A percentile compares a stretch with the other conserved stretches of the same genome.
Conservation (phyloP, 164 flowering plant species). For the Annona cherimola region DNA sequence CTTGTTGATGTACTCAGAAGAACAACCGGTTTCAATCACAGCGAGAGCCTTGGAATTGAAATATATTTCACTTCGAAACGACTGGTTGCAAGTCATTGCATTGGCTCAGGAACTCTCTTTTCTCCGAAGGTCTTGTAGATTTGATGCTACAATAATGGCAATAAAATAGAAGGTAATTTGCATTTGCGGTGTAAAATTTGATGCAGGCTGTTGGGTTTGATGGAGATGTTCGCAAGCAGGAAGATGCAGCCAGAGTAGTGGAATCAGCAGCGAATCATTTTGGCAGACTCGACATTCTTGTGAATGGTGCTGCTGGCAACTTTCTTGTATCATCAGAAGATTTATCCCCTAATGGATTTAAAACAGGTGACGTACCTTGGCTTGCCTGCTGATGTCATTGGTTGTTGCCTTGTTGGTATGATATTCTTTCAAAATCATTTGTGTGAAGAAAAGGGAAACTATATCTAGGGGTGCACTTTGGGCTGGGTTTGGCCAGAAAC, state of each 20-base stretch:
- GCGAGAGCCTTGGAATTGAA: too few species aligned
- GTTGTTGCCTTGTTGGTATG: not conserved
- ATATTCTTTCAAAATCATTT: not conserved
- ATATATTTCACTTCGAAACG: too few species aligned
- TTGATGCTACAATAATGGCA: not conserved
- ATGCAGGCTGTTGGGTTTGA: slow-evolving; percentile 74
- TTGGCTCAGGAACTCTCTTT: too few species aligned
- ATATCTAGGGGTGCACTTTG: too few species aligned
- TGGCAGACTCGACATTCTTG: slow-evolving; percentile 84
- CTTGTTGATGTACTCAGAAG: too few species aligned
- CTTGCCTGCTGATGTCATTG: not conserved
- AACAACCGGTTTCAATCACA: too few species aligned
- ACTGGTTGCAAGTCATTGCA: too few species aligned
- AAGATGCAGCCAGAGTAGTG: slow-evolving; percentile 70
- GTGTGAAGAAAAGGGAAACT: not conserved
- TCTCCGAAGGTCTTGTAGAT: too few species aligned
- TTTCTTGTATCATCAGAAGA: slow-evolving; percentile 83
- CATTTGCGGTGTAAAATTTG: not conserved
- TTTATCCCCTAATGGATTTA: slow-evolving; percentile 85
- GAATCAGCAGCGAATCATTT: slow-evolving; percentile 69
- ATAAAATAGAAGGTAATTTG: not conserved
- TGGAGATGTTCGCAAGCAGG: slow-evolving; percentile 88
- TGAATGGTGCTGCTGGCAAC: slow-evolving; percentile 93
- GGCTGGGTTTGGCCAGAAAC: too few species aligned
- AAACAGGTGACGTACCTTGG: slow-evolving; percentile 52